These are phyloP conservation scores for Penicillium angulare DNA, from an alignment of 495 filamentous ascomycete genomes.

Conservation along the genomic window DNA sequence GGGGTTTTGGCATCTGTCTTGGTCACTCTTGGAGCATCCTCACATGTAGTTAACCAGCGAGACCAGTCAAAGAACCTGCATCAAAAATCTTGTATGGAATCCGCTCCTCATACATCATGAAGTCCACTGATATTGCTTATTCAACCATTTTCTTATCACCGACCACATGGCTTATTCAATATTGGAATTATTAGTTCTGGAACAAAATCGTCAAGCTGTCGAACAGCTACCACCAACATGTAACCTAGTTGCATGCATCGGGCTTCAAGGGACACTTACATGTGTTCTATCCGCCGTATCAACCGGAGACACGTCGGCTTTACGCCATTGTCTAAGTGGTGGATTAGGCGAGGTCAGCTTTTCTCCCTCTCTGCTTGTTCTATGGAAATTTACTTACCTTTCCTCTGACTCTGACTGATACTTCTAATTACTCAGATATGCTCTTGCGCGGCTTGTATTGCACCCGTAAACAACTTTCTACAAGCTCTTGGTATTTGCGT, in stretches of 20 bases:
- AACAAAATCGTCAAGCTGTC: slow-evolving; percentile 11
- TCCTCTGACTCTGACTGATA: neutral
- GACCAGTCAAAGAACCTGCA: neutral
- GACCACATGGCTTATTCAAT: neutral
- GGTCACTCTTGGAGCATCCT: neutral
- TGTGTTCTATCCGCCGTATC: slow-evolving; percentile 20
- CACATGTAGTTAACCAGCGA: neutral
- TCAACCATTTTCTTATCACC: neutral
- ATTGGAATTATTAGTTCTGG: slow-evolving; percentile 9
- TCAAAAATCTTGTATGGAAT: slow-evolving; percentile 2
- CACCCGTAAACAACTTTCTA: slow-evolving; percentile 11
- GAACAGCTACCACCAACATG: slow-evolving; percentile 19
- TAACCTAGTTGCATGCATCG: slow-evolving; percentile 19
- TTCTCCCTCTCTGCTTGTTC: neutral
- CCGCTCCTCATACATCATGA: neutral
- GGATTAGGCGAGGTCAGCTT: slow-evolving; percentile 14
- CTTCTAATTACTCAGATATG: slow-evolving; percentile 14
- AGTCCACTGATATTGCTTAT: neutral
- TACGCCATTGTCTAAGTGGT: slow-evolving; percentile 18
- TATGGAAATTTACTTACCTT: neutral
- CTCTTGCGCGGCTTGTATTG: slow-evolving; percentile 23
- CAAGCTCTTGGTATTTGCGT: slow-evolving; percentile 21
- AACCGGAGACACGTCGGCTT: slow-evolving; percentile 13
- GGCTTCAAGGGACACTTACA: slow-evolving; percentile 13
- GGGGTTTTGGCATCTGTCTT: too few species aligned